These are phyloP conservation scores for Phytophthora crassamura DNA, from an alignment of 352 stramenopile genomes.

Conservation along the genomic window DNA sequence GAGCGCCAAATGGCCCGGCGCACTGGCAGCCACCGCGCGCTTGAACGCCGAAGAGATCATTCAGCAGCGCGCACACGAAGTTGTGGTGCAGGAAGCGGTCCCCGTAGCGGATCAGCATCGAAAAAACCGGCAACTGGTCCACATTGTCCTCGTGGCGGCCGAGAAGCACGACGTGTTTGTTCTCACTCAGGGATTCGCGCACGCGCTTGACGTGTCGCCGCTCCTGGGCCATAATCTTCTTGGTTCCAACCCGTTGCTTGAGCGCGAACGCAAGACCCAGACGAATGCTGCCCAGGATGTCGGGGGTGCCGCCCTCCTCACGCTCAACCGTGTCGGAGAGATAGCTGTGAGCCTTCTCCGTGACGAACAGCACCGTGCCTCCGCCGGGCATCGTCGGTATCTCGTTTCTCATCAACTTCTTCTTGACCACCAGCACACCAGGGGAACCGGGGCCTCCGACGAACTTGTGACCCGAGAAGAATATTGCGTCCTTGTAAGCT, in stretches of 20 bases:
- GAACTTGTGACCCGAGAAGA: constrained; percentile 98
- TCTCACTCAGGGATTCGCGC: constrained; percentile 41
- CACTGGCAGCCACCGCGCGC: constrained; percentile 69
- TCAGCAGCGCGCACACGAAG: constrained; percentile 97
- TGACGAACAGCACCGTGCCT: constrained; percentile 67
- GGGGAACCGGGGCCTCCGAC: constrained; percentile 93
- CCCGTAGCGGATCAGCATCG: constrained; percentile 93
- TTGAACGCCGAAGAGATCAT: constrained; percentile 98
- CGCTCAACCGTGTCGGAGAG: constrained; percentile 77
- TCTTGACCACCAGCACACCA: constrained; percentile 96
- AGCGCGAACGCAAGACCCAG: constrained; percentile 93
- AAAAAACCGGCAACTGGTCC: constrained; percentile 92
- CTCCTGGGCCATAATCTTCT: constrained; percentile 66
- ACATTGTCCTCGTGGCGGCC: constrained; percentile 54
- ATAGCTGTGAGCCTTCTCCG: constrained; percentile 66
- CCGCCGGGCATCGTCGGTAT: constrained; percentile 63
- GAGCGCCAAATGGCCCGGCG: constrained; percentile 94
- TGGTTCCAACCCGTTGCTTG: constrained; percentile 76
- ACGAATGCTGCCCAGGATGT: constrained; percentile 95
- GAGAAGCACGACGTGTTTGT: constrained; percentile 89
- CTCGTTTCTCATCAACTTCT: constrained; percentile 73
- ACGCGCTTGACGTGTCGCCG: constrained; percentile 45
- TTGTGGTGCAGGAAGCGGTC: constrained; percentile 98
- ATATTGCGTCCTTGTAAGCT: constrained; percentile 93
- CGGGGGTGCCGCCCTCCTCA: constrained; percentile 97